Evolutionary conservation across 345 rosid genomes (phyloP).

Genomic region (Citrus reticulata): DNA sequence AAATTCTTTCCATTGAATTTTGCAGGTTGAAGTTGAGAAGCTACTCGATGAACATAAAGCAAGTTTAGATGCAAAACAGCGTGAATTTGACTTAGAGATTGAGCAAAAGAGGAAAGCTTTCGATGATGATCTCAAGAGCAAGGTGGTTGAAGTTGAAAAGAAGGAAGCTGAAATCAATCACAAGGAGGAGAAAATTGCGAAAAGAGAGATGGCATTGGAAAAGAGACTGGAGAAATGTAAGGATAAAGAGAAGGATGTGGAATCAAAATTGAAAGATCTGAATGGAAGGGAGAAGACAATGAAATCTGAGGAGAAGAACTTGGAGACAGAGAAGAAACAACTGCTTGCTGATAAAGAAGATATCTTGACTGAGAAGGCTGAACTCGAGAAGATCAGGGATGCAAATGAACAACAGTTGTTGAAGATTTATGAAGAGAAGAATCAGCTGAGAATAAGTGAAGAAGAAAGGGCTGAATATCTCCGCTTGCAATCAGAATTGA

Average conservation of each 20-base stretch:
- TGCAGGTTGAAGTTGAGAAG: constrained; percentile 75
- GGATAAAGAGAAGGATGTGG: constrained; percentile 74
- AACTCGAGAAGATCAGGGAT: constrained; percentile 60
- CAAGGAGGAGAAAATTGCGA: constrained; percentile 72
- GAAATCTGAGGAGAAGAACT: constrained; percentile 54
- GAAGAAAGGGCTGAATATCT: constrained; percentile 74
- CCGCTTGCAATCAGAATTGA: constrained; percentile 74
- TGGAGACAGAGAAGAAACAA: constrained; percentile 56
- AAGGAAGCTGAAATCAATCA: constrained; percentile 83
- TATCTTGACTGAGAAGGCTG: constrained; percentile 49
- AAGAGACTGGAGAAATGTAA: constrained; percentile 65
- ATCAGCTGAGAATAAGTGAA: constrained; percentile 58
- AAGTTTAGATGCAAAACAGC: constrained; percentile 58
- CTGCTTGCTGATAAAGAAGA: constrained; percentile 52
- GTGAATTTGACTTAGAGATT: constrained; percentile 72
- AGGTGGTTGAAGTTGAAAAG: constrained; percentile 66
- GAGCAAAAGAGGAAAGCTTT: constrained; percentile 72
- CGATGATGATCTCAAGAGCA: constrained; percentile 67
- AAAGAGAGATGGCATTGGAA: constrained; percentile 74
- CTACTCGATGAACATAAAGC: constrained; percentile 76
- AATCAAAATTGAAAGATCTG: constrained; percentile 48
- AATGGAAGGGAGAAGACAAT: constrained; percentile 73
- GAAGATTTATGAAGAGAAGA: constrained; percentile 58
- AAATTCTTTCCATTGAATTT: constrained; percentile 1
- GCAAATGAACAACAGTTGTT: constrained; percentile 61